Conservation (phyloP, 164 flowering plant species). For the Brasenia schreberi region DNA sequence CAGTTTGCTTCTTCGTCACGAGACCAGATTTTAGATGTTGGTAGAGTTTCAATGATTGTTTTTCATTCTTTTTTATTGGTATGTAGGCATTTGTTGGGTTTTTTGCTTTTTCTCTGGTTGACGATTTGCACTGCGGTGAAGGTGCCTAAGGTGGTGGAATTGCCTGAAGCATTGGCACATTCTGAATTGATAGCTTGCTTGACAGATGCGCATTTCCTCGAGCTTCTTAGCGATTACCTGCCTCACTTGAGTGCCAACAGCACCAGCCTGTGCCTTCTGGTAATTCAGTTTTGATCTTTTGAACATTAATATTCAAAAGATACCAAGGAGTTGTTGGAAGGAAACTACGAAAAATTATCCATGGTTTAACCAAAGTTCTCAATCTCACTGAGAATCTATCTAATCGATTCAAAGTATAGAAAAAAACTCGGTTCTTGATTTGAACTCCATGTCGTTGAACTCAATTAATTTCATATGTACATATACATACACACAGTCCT, state of each 20-base stretch:
- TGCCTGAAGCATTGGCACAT: conserved; percentile 54
- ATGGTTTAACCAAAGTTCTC: too few relatives aligned
- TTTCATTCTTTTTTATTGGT: conserved; percentile 1
- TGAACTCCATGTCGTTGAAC: too few relatives aligned
- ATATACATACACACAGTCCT: too few relatives aligned
- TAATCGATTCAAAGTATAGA: too few relatives aligned
- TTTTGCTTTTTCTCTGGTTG: conserved; percentile 80
- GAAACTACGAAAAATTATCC: too few relatives aligned
- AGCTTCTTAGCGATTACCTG: conserved; percentile 62
- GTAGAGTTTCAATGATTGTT: background rate
- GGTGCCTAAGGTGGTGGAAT: conserved; percentile 65
- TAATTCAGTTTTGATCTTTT: conserved; percentile 11
- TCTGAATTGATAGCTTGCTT: conserved; percentile 54
- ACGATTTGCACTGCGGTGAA: conserved; percentile 86
- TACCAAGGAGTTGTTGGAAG: too few relatives aligned
- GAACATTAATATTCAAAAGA: too few relatives aligned
- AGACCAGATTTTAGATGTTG: background rate
- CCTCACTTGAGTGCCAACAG: conserved; percentile 60
- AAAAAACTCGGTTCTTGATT: too few relatives aligned
- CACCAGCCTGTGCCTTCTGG: conserved; percentile 74
- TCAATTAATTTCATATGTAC: too few relatives aligned
- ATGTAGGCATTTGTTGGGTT: conserved; percentile 91
- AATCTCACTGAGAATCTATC: too few relatives aligned
- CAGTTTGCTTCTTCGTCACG: background rate
- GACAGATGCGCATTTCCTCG: conserved; percentile 38